Conservation (phyloP, 2,329 filamentous ascomycete genomes). For the Penicillium sclerotiorum region DNA sequence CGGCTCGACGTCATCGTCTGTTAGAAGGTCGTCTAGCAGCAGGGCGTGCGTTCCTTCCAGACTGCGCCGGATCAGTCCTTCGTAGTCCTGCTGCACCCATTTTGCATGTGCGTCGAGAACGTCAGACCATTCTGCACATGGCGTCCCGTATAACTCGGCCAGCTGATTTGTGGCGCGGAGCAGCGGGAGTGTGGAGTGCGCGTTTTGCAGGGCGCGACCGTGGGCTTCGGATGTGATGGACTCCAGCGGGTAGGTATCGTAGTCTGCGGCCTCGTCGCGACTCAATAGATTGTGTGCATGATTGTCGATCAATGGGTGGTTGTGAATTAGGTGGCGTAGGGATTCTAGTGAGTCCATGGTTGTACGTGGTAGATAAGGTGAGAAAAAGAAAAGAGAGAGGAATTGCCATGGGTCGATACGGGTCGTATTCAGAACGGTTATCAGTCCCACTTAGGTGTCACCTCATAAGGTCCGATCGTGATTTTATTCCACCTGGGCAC, state of each 20-base stretch:
- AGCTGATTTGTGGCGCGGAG: slow-evolving; percentile 71
- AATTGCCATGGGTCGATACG: no score
- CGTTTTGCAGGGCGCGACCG: slow-evolving; percentile 66
- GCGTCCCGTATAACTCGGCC: slow-evolving; percentile 64
- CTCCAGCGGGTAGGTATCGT: slow-evolving; percentile 52
- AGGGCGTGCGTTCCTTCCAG: slow-evolving; percentile 72
- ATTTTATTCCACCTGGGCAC: no score
- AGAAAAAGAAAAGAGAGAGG: background rate
- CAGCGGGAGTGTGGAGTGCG: slow-evolving; percentile 66
- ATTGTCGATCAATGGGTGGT: slow-evolving; percentile 51
- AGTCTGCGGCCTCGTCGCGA: slow-evolving; percentile 34
- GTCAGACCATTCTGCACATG: slow-evolving; percentile 61
- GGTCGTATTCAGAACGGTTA: no score
- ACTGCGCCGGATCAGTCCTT: slow-evolving; percentile 64
- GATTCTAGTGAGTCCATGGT: slow-evolving; percentile 32
- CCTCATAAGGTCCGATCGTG: no score
- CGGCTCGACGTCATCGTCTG: slow-evolving; percentile 57
- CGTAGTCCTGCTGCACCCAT: slow-evolving; percentile 53
- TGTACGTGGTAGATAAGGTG: slow-evolving; percentile 3
- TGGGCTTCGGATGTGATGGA: slow-evolving; percentile 73
- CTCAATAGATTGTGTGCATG: slow-evolving; percentile 51
- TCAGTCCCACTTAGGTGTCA: no score
- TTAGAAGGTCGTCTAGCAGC: slow-evolving; percentile 77
- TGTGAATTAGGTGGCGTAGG: slow-evolving; percentile 40
- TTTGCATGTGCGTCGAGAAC: slow-evolving; percentile 54